Evolutionary conservation across 192 early-diverging fungal genomes (phyloP).

Genomic region (Pecoramyces ruminantium): DNA sequence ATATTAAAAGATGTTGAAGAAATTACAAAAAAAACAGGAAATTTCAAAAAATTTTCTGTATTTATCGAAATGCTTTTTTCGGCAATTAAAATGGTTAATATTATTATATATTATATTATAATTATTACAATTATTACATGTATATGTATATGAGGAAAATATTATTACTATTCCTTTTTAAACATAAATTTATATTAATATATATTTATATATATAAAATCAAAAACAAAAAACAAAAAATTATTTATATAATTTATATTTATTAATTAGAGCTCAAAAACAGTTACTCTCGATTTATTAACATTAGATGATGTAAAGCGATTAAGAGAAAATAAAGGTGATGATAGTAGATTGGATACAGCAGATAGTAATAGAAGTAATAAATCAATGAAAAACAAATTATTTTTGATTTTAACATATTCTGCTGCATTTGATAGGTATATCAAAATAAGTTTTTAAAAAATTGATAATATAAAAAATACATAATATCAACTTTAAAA

Average conservation of each 20-base stretch:
- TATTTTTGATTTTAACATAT: slow-evolving; percentile 6
- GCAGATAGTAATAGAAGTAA: not conserved
- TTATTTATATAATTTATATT: no score
- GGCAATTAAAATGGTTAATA: slow-evolving; percentile 11
- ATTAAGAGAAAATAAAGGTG: not conserved
- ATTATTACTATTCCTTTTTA: no score
- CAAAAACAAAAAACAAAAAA: no score
- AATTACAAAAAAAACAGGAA: slow-evolving; percentile 31
- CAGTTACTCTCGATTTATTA: slow-evolving; percentile 7
- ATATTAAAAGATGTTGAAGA: slow-evolving; percentile 20
- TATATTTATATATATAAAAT: no score
- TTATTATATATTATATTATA: no score
- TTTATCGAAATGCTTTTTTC: slow-evolving; percentile 28
- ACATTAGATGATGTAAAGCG: slow-evolving; percentile 4
- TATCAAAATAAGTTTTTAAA: not conserved
- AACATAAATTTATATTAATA: no score
- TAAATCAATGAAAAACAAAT: slow-evolving; percentile 14
- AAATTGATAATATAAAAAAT: no score
- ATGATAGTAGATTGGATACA: not conserved
- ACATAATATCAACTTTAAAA: no score
- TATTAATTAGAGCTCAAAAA: not conserved
- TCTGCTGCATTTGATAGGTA: not conserved
- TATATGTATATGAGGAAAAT: no score
- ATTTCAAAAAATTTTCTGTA: slow-evolving; percentile 29
- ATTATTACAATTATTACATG: no score